phyloP scores from a whole-genome alignment of 2,329 filamentous ascomycete genomes.

The Periconia macrospinosa region DNA sequence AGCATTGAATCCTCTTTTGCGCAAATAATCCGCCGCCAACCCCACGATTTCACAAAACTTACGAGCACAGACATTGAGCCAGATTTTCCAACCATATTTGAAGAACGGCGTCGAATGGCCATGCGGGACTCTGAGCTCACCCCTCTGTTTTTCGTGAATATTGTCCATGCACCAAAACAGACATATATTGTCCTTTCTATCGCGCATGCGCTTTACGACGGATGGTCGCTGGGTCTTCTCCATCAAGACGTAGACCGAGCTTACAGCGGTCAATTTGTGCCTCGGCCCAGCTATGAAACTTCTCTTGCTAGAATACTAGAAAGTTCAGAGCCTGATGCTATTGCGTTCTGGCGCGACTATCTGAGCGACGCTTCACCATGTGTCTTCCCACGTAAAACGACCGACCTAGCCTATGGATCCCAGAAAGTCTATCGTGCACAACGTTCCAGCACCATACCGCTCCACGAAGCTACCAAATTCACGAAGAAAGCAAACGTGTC shows the following conservation, averaged over 20 bases:
- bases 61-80: constrained; percentile 19
- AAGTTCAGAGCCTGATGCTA: constrained; percentile 51
- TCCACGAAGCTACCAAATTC: constrained; percentile 55
- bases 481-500: constrained; percentile 71
- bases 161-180: constrained; percentile 37
- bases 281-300: constrained; percentile 53
- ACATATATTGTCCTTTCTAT: constrained; percentile 67
- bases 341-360: constrained; percentile 71
- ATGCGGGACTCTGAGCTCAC: constrained; percentile 1
- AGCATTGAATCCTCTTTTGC: constrained; percentile 58
- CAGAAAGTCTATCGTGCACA: constrained; percentile 50
- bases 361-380: constrained; percentile 56
- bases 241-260: constrained; percentile 70
- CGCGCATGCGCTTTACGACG: constrained; percentile 86
- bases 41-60: constrained; percentile 40
- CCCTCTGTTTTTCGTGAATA: constrained; percentile 40
- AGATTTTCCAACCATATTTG: constrained; percentile 35
- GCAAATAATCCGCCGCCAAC: constrained; percentile 52
- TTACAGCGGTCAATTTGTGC: constrained; percentile 54
- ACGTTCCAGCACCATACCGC: constrained; percentile 46
- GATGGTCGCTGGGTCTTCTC: constrained; percentile 76
- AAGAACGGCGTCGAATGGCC: constrained; percentile 41
- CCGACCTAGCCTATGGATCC: background rate
- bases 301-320: constrained; percentile 60
- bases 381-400: constrained; percentile 39